A percentile compares a stretch with the other conserved stretches of the same genome.
Conservation (phyloP, 768 basidiomycete species). For the Phylloporus rhodoxanthus region DNA sequence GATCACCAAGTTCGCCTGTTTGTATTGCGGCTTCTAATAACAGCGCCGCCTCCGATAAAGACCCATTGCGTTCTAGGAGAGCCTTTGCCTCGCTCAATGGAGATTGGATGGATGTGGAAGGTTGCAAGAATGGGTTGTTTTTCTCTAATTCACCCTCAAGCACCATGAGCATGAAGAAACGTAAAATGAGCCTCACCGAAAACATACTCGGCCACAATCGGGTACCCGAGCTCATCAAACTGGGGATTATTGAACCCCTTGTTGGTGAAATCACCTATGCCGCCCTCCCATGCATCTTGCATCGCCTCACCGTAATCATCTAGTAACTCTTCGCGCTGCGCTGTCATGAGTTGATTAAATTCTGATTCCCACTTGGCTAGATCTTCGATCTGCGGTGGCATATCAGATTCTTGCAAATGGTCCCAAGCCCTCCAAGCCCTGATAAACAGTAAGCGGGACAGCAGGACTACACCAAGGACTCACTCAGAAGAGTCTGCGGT, state of each 20-base stretch:
- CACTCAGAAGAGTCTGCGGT: conserved; percentile 51
- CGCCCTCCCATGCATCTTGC: conserved; percentile 59
- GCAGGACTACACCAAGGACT: conserved; percentile 14
- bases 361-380: conserved; percentile 79
- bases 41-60: conserved; percentile 79
- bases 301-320: conserved; percentile 56
- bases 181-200: conserved; percentile 55
- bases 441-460: conserved; percentile 2
- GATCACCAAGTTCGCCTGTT: conserved; percentile 71
- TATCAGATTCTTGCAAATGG: conserved; percentile 50
- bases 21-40: conserved; percentile 90
- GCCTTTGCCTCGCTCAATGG: conserved; percentile 66
- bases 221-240: conserved; percentile 72
- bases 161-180: neutral
- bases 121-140: conserved; percentile 65
- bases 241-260: conserved; percentile 32
- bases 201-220: conserved; percentile 61
- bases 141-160: conserved; percentile 42
- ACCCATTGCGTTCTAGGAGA: conserved; percentile 73
- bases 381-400: conserved; percentile 55
- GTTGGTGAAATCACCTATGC: conserved; percentile 41
- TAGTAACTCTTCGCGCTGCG: conserved; percentile 61
- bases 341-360: conserved; percentile 71
- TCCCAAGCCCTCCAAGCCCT: conserved; percentile 74
- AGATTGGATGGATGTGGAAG: conserved; percentile 42